Evolutionary conservation across 1,284 basidiomycete species (phyloP).

Genomic region (Apiotrichum laibachii): DNA sequence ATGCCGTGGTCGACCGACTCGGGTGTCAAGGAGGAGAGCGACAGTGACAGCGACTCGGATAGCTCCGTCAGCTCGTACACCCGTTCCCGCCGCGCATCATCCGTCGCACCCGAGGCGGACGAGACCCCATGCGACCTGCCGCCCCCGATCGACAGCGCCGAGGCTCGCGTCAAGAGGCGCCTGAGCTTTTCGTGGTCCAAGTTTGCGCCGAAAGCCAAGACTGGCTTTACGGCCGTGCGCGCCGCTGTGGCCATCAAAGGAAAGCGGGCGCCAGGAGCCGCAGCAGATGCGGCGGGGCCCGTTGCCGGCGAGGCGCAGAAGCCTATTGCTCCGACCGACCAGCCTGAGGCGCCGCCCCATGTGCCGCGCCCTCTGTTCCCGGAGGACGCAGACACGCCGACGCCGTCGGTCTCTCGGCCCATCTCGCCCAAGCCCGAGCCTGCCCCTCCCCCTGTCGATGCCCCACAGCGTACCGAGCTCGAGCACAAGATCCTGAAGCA

Average conservation of each 20-base stretch:
- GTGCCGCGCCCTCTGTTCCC: conserved; percentile 1
- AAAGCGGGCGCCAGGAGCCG: not conserved
- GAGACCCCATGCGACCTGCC: conserved; percentile 26
- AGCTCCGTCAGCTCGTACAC: not conserved
- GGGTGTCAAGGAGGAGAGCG: conserved; percentile 6
- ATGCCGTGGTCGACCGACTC: conserved; percentile 11
- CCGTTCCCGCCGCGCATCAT: conserved; percentile 13
- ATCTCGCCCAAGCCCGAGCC: not conserved
- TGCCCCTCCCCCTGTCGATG: conserved; percentile 23
- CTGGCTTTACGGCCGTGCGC: not conserved
- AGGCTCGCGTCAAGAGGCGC: conserved; percentile 23
- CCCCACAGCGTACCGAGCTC: conserved; percentile 45
- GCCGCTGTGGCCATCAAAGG: conserved; percentile 14
- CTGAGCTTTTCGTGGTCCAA: conserved; percentile 31
- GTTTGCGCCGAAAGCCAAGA: conserved; percentile 31
- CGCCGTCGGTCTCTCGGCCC: not conserved
- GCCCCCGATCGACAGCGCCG: conserved; percentile 9
- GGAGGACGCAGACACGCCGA: not conserved
- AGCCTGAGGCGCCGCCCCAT: not conserved
- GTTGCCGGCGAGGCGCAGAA: not conserved
- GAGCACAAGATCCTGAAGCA: conserved; percentile 51
- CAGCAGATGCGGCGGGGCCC: not conserved
- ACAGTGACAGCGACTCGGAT: conserved; percentile 13
- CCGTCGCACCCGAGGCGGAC: conserved; percentile 37
- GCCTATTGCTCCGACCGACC: not conserved